Base-by-base conservation (phyloP, 345 rosid species). In the Eucalyptus cladocalyx region DNA sequence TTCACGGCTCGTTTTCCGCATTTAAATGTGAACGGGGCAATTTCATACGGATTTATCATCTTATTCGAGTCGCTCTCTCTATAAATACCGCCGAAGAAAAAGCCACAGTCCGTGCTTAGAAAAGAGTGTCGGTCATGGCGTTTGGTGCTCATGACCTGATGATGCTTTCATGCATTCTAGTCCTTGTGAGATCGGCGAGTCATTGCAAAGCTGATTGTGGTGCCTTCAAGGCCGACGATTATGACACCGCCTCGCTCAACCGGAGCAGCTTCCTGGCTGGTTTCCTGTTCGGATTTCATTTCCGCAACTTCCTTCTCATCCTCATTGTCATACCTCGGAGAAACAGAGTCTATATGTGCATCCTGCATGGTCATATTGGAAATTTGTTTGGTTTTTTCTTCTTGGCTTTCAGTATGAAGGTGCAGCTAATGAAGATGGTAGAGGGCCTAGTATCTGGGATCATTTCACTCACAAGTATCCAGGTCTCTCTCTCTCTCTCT, bases 391-490 rank as follows among this genome's bases (percentile, higher is more conserved):
- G 54, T 48, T 72, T 40, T 14, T 56, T 86, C 60, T 23, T 37
- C 49, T 88, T 88, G 19, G 5, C 58, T 87, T 72, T 19, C 26
- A 92, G 92, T 67, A 34, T 49, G 93, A 92, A 88, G 92, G 92
- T 86, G 92, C 93, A 87, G 50, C 90, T 21, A n/a, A 51, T 45
- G 23, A 24, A 67, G 92, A 90, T 87, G 90, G 92, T 18, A 92
- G 88, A 69, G 87, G 87, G 40, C 89, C 91, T 7, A 89, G 92
- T 54, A 91, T 92, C 5, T 92, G 92, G 93, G 93, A 92, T 87
- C 34, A 45, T 47, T 91, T 80, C 85, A 86, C 86, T 43, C 30
- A 32, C 17, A 19, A 43, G n/a, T 18, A 87, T 49, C 90, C 90
- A 88, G 91, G 90, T 50, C 53, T 50, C 65, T 30, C 13, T 37